Base-by-base conservation (phyloP, 257 asterid species). In the Vinca minor region DNA sequence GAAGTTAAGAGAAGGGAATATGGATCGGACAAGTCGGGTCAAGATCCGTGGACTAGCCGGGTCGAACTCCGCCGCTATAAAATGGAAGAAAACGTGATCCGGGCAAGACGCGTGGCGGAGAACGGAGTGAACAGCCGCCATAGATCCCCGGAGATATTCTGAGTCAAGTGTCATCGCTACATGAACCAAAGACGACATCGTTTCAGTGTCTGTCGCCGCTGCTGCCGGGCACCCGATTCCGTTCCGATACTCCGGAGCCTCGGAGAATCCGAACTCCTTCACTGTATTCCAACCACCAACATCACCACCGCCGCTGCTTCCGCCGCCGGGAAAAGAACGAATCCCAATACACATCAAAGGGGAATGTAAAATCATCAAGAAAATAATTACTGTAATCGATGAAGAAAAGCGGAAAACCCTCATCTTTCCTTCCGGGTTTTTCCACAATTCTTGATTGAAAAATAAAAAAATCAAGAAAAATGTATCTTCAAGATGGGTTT, bases 71-170 rank as follows among this genome's bases (percentile, higher is more conserved):
- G 90, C 77, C 12, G 88, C 81, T 62, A 87, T 71, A 67, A 87
- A 87, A 42, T 87, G 95, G 70, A 87, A 79, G 74, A 81, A 87
- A 0, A 87, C 69, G 3, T 76, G 72, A 28, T 87, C 87, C 6
- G 95, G 94, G 57, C 95, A 87, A 25, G 90, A 79, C 10, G 95
- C 82, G 85, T 87, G 95, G 55, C 85, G 88, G 74, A 87, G 91
- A 50, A 85, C 83, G 0, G 95, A 87, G 67, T 87, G 90, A 38
- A 85, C 84, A 39, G 94, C 95, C 36, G 95, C 95, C 66, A 83
- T 73, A 0, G 94, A 77, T 8, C 94, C 95, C 9, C 94, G 77
- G 31, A 87, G 83, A 56, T 87, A 87, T 42, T 83, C 91, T 10
- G 87, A 81, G 64, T 87, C 95, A 53, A 87, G 78, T 41, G 95